Evolutionary conservation across 2,329 filamentous ascomycete species (phyloP), one percentile per base, ranked within the genome.

Genomic region (Colletotrichum horii): DNA sequence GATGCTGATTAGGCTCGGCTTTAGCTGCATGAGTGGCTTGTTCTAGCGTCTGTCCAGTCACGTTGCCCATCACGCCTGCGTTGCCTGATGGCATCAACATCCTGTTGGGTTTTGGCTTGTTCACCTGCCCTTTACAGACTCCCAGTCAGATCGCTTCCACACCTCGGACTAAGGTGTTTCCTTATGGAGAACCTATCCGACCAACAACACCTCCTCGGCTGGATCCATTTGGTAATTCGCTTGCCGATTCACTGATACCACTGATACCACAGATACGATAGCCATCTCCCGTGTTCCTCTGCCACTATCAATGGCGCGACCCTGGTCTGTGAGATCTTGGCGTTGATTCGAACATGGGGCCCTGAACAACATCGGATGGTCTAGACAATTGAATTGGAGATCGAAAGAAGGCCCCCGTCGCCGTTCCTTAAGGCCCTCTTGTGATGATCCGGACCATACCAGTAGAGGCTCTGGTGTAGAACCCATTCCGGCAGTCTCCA

Each of bases 51-150:
- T 38, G 15, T 43, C 43, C 43, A 52, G 43, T 52, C 43, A 22
- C 43, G 43, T 52, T 52, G 43, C 2, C n/a, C 6, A 52, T 52
- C 43, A 52, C 11, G 43, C 43, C 43, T 22, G 43, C 43, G 43
- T 22, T 52, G 43, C 43, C 6, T 22, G 43, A 52, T 52, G 43
- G 43, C n/a, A 52, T 22, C 43, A 8, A 8, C n/a, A 15, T 64
- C 55, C 43, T 68, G 71, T 64, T 56, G 64, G 62, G 64, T 36
- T 62, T 58, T 19, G 36, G 3, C 7, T 58, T 34, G n/a, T 6
- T 22, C 70, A 73, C 70, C 73, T 75, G 56, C 70, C 70, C 15
- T 28, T 75, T 75, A 19, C 19, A 48, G 64, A 30, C 26, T 60
- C 52, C 12, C 22, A 66, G 56, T 19, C 4, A 34, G 16, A 1